phyloP scores from a whole-genome alignment of 371 early-diverging fungal genomes.

The Syncephalastrum sp. region DNA sequence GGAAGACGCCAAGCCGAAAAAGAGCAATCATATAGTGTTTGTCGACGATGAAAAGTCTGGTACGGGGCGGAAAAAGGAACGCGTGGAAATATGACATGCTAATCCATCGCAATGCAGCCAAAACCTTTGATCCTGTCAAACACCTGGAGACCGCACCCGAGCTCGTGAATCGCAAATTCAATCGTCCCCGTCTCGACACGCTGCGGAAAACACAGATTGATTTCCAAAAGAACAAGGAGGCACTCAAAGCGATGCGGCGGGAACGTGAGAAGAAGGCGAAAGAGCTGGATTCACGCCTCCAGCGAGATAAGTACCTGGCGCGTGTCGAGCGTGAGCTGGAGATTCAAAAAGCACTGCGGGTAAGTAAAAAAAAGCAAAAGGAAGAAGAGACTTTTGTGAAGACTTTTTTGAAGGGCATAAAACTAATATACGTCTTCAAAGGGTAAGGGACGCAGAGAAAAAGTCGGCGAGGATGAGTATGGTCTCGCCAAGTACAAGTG shows the following conservation, averaged over 20 bases:
- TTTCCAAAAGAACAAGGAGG: constrained; percentile 2
- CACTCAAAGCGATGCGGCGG: constrained; percentile 35
- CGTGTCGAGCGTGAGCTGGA: constrained; percentile 76
- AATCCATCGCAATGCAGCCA: constrained; percentile 30
- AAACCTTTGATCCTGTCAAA: constrained; percentile 64
- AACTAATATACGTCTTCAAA: constrained; percentile 2
- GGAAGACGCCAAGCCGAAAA: constrained; percentile 27
- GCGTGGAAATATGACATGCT: not conserved
- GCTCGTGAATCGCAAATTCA: constrained; percentile 78
- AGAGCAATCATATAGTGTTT: constrained; percentile 84
- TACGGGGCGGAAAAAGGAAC: constrained; percentile 2
- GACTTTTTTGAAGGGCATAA: not conserved
- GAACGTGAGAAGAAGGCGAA: constrained; percentile 56
- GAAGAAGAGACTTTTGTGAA: not conserved
- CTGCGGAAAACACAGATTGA: constrained; percentile 50
- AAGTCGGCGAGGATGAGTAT: constrained; percentile 79
- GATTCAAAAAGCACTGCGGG: constrained; percentile 77
- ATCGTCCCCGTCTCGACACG: constrained; percentile 65
- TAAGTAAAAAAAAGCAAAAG: constrained; percentile 19
- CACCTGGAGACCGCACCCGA: constrained; percentile 86
- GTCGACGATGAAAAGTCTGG: constrained; percentile 81
- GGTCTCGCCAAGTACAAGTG: constrained; percentile 92
- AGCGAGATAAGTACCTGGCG: constrained; percentile 75
- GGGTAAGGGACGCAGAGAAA: constrained; percentile 77
- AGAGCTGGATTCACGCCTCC: constrained; percentile 76